Base-by-base conservation (phyloP, 192 early-diverging fungal species). In the Funneliformis mosseae region DNA sequence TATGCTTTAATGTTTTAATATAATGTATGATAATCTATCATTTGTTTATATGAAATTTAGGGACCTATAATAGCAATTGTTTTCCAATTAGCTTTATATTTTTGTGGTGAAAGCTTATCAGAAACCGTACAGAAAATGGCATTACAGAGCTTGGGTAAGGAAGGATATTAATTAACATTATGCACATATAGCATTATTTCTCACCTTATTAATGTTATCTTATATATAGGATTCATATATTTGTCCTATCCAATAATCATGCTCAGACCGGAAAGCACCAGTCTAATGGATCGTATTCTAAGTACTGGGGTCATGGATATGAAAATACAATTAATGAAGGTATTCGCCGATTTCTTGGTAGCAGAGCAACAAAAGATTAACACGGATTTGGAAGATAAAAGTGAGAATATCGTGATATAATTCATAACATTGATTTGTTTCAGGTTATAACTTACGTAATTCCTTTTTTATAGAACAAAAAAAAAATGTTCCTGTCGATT, bases 221-320 rank as follows among this genome's bases (percentile, higher is more conserved):
- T 61, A 70, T 50, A 18, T 27, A 25, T 76, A 83, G 94, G 94
- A 0, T 89, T 94, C 71, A 77, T 96, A 42, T 94, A 92, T 82
- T 89, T 92, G 38, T 87, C 88, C 21, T 80, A 91, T 79, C 95
- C 95, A 21, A 89, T 85, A 25, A 85, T 94, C 69, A 91, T 91
- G 76, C 79, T 95, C 9, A 82, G 85, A 50, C 73, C 81, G 8
- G 84, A 85, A 14, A 88, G 91, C 23, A 89, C 89, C 4, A 82
- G 72, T 25, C 70, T 95, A 72, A 94, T 97, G 90, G 90, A 95
- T 79, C 55, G 79, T 46, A 86, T 91, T 11, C 93, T 95, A 82
- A 76, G 83, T 9, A 76, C 76, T 9, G 86, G 82, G 8, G 83
- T 81, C 6, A 79, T 83, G 11, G 74, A 83, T 27, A 87, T 94